Base-by-base conservation (phyloP, 169 alveolate genomes). In the Theileria parva region DNA sequence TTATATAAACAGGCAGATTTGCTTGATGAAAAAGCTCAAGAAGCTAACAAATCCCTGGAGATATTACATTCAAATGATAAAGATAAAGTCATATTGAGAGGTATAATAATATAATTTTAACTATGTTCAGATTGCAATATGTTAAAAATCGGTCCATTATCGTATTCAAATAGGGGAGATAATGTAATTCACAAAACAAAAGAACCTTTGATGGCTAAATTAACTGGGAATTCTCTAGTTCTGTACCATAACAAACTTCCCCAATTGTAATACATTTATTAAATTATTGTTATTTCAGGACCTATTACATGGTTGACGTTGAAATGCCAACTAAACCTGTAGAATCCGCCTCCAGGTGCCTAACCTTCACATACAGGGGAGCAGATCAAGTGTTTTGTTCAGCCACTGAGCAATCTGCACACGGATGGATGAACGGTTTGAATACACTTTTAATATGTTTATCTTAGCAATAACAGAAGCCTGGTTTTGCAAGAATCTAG, bases 341-440 rank as follows among this genome's bases (percentile, higher is more conserved):
- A n/a, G 88, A 81, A 60, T 57, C 34, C 13, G 88, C 88, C 1
- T 80, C 83, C 25, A 75, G 79, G 23, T 81, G 88, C 74, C 60
- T 81, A n/a, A n/a, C 85, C n/a, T 81, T 81, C 65, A 32, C 59
- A 25, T 81, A 81, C 51, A 57, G 88, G 27, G 88, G 88, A 0
- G 67, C 88, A 8, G 85, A 73, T 57, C 79, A 75, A 76, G 88
- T 69, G 0, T 59, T 81, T 6, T 81, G 88, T 55, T 76, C 88
- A 11, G 83, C 79, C 11, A 74, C 85, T n/a, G 80, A 75, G 39
- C 27, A 44, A 2, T 81, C 88, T 19, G 72, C 80, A 28, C 88
- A 81, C 79, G 73, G 74, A 2, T 81, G 88, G 88, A 81, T 81
- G 88, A 81, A 81, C 37, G 83, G 88, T 81, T 60, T 19, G 88